Evolutionary conservation across 495 filamentous ascomycete genomes (phyloP).

Genomic region (Wilcoxina mikolae): DNA sequence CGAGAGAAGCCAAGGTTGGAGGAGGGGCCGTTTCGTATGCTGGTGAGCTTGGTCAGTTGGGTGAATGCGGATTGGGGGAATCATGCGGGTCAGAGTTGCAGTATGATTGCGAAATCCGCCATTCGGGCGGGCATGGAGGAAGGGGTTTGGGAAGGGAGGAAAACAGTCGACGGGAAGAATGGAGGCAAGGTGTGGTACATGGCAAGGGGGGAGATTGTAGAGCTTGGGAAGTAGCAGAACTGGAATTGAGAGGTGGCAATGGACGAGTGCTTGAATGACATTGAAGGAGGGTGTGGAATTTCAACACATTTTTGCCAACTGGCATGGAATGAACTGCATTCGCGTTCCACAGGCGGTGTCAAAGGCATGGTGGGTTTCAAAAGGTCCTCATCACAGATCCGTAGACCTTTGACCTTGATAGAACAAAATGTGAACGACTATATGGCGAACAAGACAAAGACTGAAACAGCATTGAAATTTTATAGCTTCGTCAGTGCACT

Average conservation of each 20-base stretch:
- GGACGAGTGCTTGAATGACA: background rate
- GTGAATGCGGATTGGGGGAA: constrained; percentile 40
- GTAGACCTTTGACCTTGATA: background rate
- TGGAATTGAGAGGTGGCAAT: background rate
- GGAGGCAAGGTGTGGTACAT: constrained; percentile 35
- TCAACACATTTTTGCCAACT: background rate
- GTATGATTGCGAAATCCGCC: constrained; percentile 59
- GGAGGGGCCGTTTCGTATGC: constrained; percentile 35
- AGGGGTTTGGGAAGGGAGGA: constrained; percentile 28
- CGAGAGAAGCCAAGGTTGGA: constrained; percentile 43
- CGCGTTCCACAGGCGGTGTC: background rate
- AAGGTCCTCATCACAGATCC: background rate
- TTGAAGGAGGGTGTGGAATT: background rate
- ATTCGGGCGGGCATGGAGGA: constrained; percentile 40
- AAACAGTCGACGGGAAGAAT: constrained; percentile 35
- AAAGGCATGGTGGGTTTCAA: background rate
- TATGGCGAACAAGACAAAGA: no score
- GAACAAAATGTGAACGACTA: no score
- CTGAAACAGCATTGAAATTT: no score
- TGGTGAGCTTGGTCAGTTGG: constrained; percentile 42
- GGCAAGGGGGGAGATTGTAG: constrained; percentile 36
- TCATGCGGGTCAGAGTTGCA: constrained; percentile 55
- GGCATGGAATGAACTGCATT: background rate
- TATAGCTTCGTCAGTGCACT: no score
- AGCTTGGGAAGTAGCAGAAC: constrained; percentile 28